Base-by-base conservation (phyloP, 1,139 yeast species). In the Saccharomyces hybrid region DNA sequence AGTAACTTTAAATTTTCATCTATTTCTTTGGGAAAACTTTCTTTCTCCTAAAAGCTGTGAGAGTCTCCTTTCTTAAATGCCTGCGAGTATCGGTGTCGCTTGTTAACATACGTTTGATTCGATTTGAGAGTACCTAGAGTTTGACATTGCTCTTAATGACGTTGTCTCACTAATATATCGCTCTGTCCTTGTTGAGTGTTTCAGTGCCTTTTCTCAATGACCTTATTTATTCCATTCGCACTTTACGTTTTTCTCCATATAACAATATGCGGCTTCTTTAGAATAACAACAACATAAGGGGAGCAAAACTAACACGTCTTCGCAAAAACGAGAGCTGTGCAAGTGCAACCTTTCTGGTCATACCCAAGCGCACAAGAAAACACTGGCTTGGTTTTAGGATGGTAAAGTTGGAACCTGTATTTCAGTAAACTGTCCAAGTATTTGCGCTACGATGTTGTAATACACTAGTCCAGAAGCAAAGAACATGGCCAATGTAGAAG, bases 61-160 rank as follows among this genome's bases (percentile, higher is more conserved):
- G 4, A 13, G 41, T 34, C 42, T 4, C 13, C 8, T 14, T 16
- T 20, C 23, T 34, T 34, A 7, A 34, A 34, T 34, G 11, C 23
- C 5, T 6, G 11, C 11, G 4, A 1, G 42, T 34, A 14, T 16
- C 23, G 23, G 23, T 9, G 20, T n/a, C 26, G 23, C 25, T 29
- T 7, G 6, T n/a, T 27, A 1, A 64, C 74, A 58, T 64, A 71
- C 74, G 28, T 66, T 68, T 48, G 70, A 71, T 61, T 77, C 80
- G 23, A 74, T 58, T 57, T 75, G 78, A 6, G 77, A 62, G 55
- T 76, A 76, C 56, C 76, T 71, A 9, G 69, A 62, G 50, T 55
- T 61, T 5, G 80, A 76, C 81, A 77, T 76, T 7, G 34, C 32
- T 38, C 23, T 16, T 38, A 20, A 3, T 16, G 25, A 9, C 4